A percentile compares a stretch with the other conserved stretches of the same genome.
These are phyloP conservation scores for Aegilops sharonensis DNA, from an alignment of 176 grass and related monocot genomes.

Conservation along the genomic window DNA sequence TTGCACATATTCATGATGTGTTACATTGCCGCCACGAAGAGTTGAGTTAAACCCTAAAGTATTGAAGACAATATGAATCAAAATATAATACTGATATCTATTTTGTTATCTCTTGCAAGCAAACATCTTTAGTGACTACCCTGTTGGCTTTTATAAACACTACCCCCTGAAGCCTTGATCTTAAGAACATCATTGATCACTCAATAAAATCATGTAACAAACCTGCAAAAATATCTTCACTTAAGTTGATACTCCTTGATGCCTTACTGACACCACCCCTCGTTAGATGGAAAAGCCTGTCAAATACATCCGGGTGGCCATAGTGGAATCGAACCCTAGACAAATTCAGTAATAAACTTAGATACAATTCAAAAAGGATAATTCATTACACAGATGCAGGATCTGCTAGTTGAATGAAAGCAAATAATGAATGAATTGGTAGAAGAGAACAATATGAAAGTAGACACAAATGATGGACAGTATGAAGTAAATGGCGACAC, in stretches of 20 bases:
- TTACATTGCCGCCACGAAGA: constrained; percentile 87
- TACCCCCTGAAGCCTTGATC: neutral
- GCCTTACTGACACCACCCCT: constrained; percentile 96
- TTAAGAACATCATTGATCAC: constrained; percentile 12
- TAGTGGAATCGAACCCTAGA: constrained; percentile 95
- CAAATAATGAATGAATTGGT: too few species aligned
- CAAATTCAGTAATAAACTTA: constrained; percentile 28
- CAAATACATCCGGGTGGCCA: constrained; percentile 95
- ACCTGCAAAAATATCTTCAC: constrained; percentile 97
- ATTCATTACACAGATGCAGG: neutral
- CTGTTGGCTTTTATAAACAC: neutral
- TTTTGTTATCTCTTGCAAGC: constrained; percentile 2
- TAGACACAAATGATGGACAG: too few species aligned
- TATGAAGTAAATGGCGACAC: too few species aligned
- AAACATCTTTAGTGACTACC: neutral
- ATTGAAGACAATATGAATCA: constrained; percentile 7
- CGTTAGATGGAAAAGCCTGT: constrained; percentile 92
- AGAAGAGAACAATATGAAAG: too few species aligned
- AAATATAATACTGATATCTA: neutral
- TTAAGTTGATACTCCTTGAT: constrained; percentile 91
- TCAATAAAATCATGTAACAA: constrained; percentile 14
- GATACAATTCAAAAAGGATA: constrained; percentile 2
- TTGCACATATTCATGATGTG: constrained; percentile 94
- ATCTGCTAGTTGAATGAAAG: too few species aligned
- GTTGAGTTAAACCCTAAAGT: constrained; percentile 81